These are phyloP conservation scores for Salvia rosmarinus DNA, from an alignment of 257 asterid genomes.

Conservation along the genomic window DNA sequence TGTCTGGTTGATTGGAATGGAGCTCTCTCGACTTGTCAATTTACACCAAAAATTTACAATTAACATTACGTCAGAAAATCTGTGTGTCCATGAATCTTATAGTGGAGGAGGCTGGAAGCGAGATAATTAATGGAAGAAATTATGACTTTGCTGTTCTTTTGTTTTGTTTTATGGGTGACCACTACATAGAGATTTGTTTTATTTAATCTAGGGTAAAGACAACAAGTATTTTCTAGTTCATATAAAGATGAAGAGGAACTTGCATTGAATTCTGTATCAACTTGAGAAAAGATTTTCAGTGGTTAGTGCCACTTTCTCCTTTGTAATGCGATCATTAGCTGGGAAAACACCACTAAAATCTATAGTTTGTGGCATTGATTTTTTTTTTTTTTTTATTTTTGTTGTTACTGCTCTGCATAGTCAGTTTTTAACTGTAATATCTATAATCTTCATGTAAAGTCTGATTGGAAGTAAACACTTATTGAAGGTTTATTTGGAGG, in stretches of 20 bases:
- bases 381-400: too few relatives aligned
- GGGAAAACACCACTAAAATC: slow-evolving; percentile 3
- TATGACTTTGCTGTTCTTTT: not conserved
- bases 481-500: slow-evolving; percentile 89
- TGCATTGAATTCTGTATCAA: not conserved
- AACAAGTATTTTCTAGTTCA: not conserved
- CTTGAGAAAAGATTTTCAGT: not conserved
- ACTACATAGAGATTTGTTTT: not conserved
- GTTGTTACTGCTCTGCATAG: not conserved
- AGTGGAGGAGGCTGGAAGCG: not conserved
- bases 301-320: not conserved
- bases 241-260: slow-evolving; percentile 11
- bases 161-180: not conserved
- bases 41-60: not conserved
- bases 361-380: not conserved
- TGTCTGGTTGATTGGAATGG: not conserved
- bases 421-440: slow-evolving; percentile 4
- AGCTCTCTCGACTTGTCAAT: not conserved
- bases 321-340: not conserved
- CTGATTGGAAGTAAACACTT: slow-evolving; percentile 35
- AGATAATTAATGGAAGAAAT: not conserved
- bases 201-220: not conserved
- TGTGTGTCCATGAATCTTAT: not conserved
- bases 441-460: slow-evolving; percentile 16
- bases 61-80: not conserved